These are phyloP conservation scores for Saussurea involucrata DNA, from an alignment of 129 eudicot genomes.

Conservation along the genomic window DNA sequence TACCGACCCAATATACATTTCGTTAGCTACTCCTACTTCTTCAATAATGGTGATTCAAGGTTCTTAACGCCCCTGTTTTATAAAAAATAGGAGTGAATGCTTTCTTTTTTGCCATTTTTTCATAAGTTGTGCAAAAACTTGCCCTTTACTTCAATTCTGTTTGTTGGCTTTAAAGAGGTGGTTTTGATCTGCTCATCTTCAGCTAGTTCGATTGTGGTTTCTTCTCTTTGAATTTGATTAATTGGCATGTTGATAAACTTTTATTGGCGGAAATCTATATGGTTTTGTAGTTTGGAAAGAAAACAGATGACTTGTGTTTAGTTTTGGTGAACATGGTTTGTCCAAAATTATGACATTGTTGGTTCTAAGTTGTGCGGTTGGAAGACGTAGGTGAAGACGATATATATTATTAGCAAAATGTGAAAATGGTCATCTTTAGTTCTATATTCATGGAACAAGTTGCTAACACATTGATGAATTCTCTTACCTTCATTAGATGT, in stretches of 20 bases:
- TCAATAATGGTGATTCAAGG: background rate
- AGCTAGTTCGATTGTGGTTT: background rate
- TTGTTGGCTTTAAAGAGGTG: background rate
- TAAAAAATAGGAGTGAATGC: no score
- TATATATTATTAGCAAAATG: background rate
- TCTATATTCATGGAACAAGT: background rate
- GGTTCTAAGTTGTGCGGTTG: no score
- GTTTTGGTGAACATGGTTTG: no score
- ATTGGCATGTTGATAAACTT: background rate
- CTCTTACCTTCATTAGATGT: conserved; percentile 42
- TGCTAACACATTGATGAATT: background rate
- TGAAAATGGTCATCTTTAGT: background rate
- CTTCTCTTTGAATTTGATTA: background rate
- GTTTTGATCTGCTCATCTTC: background rate
- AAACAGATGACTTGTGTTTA: no score
- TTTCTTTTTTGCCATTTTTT: no score
- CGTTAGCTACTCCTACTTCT: background rate
- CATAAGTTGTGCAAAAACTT: background rate
- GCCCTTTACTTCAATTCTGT: background rate
- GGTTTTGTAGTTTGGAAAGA: no score
- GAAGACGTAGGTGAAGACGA: no score
- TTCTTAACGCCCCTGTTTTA: background rate
- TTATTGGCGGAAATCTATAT: no score
- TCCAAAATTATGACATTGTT: no score
- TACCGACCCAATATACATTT: background rate